Evolutionary conservation across 2,329 filamentous ascomycete species (phyloP), one percentile per base, ranked within the genome.

Genomic region (Sporothrix schenckii): DNA sequence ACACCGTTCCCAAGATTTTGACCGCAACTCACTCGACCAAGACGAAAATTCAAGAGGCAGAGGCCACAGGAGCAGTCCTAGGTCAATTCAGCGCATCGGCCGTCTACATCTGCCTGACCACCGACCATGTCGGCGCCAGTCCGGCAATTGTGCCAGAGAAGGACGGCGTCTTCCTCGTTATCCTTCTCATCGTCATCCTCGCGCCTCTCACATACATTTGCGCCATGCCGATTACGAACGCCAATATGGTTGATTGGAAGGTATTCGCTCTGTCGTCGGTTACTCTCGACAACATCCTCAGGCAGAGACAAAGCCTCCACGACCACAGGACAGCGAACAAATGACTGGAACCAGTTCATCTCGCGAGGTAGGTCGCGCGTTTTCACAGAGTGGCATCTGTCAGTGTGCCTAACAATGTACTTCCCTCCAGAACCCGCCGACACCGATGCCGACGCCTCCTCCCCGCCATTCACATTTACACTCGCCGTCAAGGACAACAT

Each of bases 401-500:
- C 14, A 16, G 14, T 14, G 3, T 47, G 49, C 34, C 44, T 41
- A 47, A 11, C n/a, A 39, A 21, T 13, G 34, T 5, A 11, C 13
- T 24, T 24, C 63, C 27, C 49, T 50, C 4, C 50, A 69, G 58
- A 63, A 21, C 19, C 49, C 4, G 24, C 30, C 34, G 14, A 34
- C 11, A 44, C 65, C 47, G 68, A 19, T 1, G 19, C 24, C 2
- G 24, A 1, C 11, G 0, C 54, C 4, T 27, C 61, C 19, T 27
- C 58, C 16, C 1, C 60, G 0, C 30, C 21, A 9, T 11, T 5
- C 30, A n/a, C 63, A 41, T 83, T 85, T 67, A 77, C 76, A 11
- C 80, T 91, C 58, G 88, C 89, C 3, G 82, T 93, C 69, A 93
- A 93, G 77, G 91, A 93, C 80, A 93, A 93, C 76, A 92, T 93